Percentiles rank a stretch among this genome's conserved stretches.
Evolutionary conservation across 306 rosid species (phyloP).

Genomic region (Calophaca sinica): DNA sequence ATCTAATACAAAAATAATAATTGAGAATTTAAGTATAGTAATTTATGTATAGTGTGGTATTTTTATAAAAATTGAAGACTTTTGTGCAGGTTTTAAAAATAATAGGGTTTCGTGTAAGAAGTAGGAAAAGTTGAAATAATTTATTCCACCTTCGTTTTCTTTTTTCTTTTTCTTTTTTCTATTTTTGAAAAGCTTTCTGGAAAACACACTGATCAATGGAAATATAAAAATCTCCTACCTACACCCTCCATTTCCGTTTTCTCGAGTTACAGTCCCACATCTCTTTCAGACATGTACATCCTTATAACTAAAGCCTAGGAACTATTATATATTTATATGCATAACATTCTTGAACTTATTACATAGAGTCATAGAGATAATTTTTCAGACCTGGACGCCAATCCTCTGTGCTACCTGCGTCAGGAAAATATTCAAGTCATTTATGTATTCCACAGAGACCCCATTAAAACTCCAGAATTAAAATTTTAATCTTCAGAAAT

Average conservation of each 20-base stretch:
- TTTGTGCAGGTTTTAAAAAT: too few species aligned
- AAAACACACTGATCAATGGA: not conserved
- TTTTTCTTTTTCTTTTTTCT: too few species aligned
- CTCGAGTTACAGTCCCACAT: conserved; percentile 7
- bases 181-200: not conserved
- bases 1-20: too few species aligned
- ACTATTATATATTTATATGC: conserved; percentile 33
- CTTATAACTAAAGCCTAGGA: conserved; percentile 36
- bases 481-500: not conserved
- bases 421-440: conserved; percentile 40
- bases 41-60: too few species aligned
- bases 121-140: too few species aligned
- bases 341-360: conserved; percentile 48
- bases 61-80: too few species aligned
- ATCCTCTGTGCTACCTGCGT: conserved; percentile 83
- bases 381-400: conserved; percentile 61
- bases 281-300: conserved; percentile 31
- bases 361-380: conserved; percentile 1
- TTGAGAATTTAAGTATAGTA: too few species aligned
- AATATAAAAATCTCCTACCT: conserved; percentile 36
- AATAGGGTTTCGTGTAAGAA: too few species aligned
- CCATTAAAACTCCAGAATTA: not conserved
- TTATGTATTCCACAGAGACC: not conserved
- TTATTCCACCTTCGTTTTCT: too few species aligned
- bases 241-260: conserved; percentile 20